Evolutionary conservation across 345 rosid species (phyloP).

Genomic region (Aurinia saxatilis): DNA sequence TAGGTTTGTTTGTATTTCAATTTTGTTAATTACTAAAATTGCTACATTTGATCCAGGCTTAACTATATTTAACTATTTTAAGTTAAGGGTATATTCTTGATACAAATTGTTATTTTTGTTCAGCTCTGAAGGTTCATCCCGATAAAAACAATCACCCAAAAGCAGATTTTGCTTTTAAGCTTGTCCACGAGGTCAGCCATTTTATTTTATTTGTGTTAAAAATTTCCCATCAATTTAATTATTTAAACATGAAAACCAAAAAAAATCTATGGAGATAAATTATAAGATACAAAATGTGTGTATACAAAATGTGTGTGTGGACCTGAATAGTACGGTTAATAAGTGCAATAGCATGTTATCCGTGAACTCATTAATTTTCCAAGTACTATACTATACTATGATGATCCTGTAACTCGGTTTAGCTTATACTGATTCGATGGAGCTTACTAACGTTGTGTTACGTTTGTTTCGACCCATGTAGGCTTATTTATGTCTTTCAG

Average conservation of each 20-base stretch:
- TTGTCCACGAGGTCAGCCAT: conserved; percentile 69
- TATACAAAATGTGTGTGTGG: not conserved
- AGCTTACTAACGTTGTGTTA: too few species aligned
- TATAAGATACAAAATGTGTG: too few species aligned
- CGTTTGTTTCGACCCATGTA: conserved; percentile 20
- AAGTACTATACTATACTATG: not conserved
- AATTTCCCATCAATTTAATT: not conserved
- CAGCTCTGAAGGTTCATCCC: conserved; percentile 92
- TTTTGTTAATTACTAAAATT: not conserved
- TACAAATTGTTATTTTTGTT: not conserved
- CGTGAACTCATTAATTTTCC: not conserved
- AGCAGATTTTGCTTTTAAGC: conserved; percentile 89
- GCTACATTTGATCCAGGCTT: too few species aligned
- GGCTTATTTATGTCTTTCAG: conserved; percentile 72
- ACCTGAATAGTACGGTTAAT: not conserved
- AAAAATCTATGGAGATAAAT: too few species aligned
- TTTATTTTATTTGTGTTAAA: not conserved
- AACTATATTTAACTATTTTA: too few species aligned
- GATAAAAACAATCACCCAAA: conserved; percentile 86
- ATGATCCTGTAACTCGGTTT: not conserved
- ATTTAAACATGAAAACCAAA: too few species aligned
- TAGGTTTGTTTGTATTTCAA: conserved; percentile 43
- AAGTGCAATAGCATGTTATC: not conserved
- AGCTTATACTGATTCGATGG: not conserved
- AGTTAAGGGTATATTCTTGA: too few species aligned